A percentile compares a stretch with the other conserved stretches of the same genome.
These are phyloP conservation scores for Nitzschia sp. DNA, from an alignment of 108 stramenopile genomes.

Conservation along the genomic window DNA sequence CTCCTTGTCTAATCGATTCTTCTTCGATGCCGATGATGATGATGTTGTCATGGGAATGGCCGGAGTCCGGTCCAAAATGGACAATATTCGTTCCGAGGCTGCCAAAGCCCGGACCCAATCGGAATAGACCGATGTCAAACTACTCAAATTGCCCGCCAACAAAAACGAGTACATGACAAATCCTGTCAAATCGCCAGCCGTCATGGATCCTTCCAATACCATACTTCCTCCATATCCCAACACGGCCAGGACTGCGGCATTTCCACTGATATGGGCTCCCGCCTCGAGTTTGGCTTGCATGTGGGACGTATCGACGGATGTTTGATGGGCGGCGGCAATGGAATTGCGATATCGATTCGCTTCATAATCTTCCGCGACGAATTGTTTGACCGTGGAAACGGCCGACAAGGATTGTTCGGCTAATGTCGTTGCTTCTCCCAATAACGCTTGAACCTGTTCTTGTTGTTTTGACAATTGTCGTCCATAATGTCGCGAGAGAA, in stretches of 20 bases:
- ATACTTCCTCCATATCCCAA: conserved; percentile 81
- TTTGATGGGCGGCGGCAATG: conserved; percentile 57
- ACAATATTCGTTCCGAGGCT: conserved; percentile 59
- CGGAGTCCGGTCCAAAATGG: conserved; percentile 66
- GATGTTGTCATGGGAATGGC: conserved; percentile 24
- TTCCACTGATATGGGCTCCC: conserved; percentile 67
- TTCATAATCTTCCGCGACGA: conserved; percentile 70
- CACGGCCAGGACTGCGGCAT: conserved; percentile 74
- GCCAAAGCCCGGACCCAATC: conserved; percentile 70
- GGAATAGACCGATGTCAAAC: conserved; percentile 69
- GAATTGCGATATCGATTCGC: conserved; percentile 51
- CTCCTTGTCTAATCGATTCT: background rate
- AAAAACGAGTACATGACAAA: conserved; percentile 89
- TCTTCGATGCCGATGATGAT: background rate
- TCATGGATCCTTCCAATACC: conserved; percentile 55
- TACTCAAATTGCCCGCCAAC: conserved; percentile 76
- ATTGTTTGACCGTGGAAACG: conserved; percentile 73
- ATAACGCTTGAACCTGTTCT: conserved; percentile 58
- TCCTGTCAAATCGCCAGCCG: conserved; percentile 80
- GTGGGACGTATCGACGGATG: conserved; percentile 62
- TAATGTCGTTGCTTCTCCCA: conserved; percentile 60
- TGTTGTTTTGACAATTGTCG: conserved; percentile 53
- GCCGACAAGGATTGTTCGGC: conserved; percentile 75
- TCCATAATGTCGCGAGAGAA: conserved; percentile 60
- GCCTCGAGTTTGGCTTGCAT: conserved; percentile 77